Evolutionary conservation across 1,284 basidiomycete genomes (phyloP).

Genomic region (Porphyrellus sp.): DNA sequence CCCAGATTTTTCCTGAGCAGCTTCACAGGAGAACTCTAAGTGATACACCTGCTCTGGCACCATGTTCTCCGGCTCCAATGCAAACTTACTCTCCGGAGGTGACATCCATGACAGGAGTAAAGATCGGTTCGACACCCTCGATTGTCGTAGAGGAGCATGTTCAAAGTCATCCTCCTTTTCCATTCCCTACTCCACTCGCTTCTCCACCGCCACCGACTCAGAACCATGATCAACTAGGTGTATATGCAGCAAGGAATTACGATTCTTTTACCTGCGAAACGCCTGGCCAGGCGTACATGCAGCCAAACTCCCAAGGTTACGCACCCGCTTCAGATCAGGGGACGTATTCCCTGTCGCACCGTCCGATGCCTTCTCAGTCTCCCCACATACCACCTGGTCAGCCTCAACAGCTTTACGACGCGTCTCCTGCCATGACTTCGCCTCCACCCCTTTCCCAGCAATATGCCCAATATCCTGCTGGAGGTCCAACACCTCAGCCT

Average conservation of each 20-base stretch:
- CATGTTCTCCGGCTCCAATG: conserved; percentile 8
- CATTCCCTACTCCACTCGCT: conserved; percentile 8
- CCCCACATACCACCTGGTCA: conserved; percentile 10
- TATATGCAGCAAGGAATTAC: not conserved
- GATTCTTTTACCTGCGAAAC: conserved; percentile 3
- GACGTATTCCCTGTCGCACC: conserved; percentile 10
- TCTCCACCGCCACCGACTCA: not conserved
- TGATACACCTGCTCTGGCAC: conserved; percentile 11
- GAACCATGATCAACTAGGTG: not conserved
- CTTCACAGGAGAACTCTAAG: conserved; percentile 15
- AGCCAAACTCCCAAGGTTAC: conserved; percentile 15
- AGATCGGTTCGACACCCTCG: conserved; percentile 15
- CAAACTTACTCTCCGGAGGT: conserved; percentile 10
- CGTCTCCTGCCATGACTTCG: not conserved
- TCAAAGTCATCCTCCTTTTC: not conserved
- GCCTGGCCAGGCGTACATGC: conserved; percentile 13
- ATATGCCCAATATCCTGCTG: conserved; percentile 15
- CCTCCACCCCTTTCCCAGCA: conserved; percentile 10
- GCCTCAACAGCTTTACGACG: conserved; percentile 16
- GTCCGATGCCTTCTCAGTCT: conserved; percentile 14
- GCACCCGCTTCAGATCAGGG: conserved; percentile 6
- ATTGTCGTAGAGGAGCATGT: conserved; percentile 16
- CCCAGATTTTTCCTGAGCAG: conserved; percentile 8
- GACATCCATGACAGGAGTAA: not conserved
- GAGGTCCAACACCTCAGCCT: conserved; percentile 11